Base-by-base conservation (phyloP, 1,284 basidiomycete genomes). In the Rhodotorula sp. region DNA sequence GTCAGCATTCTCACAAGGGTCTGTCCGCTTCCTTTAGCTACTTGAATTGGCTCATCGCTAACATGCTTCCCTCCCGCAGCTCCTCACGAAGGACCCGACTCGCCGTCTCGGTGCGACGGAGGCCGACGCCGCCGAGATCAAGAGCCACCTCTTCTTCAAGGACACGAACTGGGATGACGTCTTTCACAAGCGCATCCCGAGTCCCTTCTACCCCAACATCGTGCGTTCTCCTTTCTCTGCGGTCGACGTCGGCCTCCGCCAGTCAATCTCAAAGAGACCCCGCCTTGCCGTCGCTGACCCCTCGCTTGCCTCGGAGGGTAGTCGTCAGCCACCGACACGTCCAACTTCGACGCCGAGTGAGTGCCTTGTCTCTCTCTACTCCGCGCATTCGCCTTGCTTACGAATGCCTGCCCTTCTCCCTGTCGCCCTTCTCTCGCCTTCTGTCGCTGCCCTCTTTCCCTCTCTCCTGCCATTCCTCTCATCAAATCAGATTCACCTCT, bases 161-260 rank as follows among this genome's bases (percentile, higher is more conserved):
- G 95, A 98, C 79, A 90, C 96, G 72, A 96, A 85, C 82, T 99
- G 92, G 82, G 94, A 98, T 77, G 94, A 97, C 80, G 90, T 99
- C 50, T 82, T 96, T 75, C 85, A 96, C 83, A 99, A 99, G 82
- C 90, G 94, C 64, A 94, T 98, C 76, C 93, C 94, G 47, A 91
- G 94, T 48, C 93, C 96, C 10, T 99, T 98, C 84, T 94, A 92
- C 86, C 96, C 96, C 13, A 92, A 89, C 5, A 91, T 99, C 77
- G 92, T 93, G 78, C 81, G 91, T 81, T 76, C 18, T 52, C 50
- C 56, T 54, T 31, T 8, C n/a, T 34, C 34, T 31, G 10, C 51
- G 24, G n/a, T 53, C 13, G 51, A 18, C 22, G 31, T 37, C 10
- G 13, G 11, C 46, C 24, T 28, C 16, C 30, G 28, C 87, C 59